Evolutionary conservation across 2,329 filamentous ascomycete species (phyloP).

Genomic region (Coniochaeta prunicola): DNA sequence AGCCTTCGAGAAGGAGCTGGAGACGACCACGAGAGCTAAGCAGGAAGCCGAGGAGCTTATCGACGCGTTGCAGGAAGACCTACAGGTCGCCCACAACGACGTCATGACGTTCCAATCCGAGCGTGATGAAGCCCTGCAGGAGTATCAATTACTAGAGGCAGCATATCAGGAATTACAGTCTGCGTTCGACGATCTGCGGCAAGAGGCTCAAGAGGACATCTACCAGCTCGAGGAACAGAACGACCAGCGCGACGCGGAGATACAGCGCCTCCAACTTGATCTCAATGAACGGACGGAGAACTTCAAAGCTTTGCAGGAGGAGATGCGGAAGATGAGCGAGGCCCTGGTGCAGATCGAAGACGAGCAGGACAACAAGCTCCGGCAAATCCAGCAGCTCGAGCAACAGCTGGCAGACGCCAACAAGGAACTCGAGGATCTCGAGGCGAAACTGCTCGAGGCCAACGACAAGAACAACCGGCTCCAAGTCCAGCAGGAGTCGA

Average conservation of each 20-base stretch:
- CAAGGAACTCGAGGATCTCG: slow-evolving; percentile 77
- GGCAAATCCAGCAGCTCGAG: slow-evolving; percentile 75
- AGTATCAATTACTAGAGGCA: slow-evolving; percentile 36
- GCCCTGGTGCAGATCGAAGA: slow-evolving; percentile 82
- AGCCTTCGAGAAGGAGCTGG: slow-evolving; percentile 71
- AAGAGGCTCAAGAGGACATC: slow-evolving; percentile 60
- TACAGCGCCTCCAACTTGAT: slow-evolving; percentile 62
- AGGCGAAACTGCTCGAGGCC: slow-evolving; percentile 74
- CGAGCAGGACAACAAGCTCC: slow-evolving; percentile 71
- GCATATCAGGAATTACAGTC: slow-evolving; percentile 43
- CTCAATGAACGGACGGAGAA: slow-evolving; percentile 75
- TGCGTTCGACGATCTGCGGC: slow-evolving; percentile 53
- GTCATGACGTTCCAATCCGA: slow-evolving; percentile 72
- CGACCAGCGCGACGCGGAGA: slow-evolving; percentile 65
- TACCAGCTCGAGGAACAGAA: slow-evolving; percentile 63
- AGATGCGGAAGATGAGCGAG: slow-evolving; percentile 89
- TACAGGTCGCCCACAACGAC: slow-evolving; percentile 73
- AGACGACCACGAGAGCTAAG: slow-evolving; percentile 59
- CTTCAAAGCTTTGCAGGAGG: slow-evolving; percentile 82
- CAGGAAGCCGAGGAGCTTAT: slow-evolving; percentile 51
- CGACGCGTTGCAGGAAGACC: slow-evolving; percentile 67
- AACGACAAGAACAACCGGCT: slow-evolving; percentile 84
- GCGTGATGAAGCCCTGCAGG: slow-evolving; percentile 74
- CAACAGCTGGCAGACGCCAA: slow-evolving; percentile 77
- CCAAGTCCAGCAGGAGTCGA: slow-evolving; percentile 85